A percentile compares a stretch with the other conserved stretches of the same genome.
phyloP scores from a whole-genome alignment of 2,329 filamentous ascomycete species.

The Sclerotinia spermophila region DNA sequence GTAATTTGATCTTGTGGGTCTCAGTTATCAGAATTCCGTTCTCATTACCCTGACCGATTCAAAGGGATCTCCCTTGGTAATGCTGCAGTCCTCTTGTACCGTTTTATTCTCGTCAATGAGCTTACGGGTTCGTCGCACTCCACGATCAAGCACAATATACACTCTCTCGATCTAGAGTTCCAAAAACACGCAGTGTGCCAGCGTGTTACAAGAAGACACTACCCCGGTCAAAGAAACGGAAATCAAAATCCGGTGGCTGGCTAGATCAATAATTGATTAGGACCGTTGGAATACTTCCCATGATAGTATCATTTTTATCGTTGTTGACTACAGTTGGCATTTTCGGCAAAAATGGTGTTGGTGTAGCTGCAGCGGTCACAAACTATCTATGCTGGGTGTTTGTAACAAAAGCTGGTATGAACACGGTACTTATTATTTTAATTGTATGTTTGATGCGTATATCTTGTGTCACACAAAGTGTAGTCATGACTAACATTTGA shows the following conservation, averaged over 20 bases:
- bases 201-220: not conserved
- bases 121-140: not conserved
- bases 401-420: slow-evolving; percentile 22
- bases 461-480: slow-evolving; percentile 25
- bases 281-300: slow-evolving; percentile 23
- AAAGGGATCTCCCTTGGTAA: not conserved
- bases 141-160: not conserved
- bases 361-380: slow-evolving; percentile 21
- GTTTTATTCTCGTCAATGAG: not conserved
- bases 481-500: not conserved
- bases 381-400: slow-evolving; percentile 25
- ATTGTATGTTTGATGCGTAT: slow-evolving; percentile 15
- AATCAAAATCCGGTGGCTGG: slow-evolving; percentile 8
- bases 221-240: not conserved
- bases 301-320: slow-evolving; percentile 24
- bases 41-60: not conserved
- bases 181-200: not conserved
- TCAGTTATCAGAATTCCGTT: not conserved
- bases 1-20: not conserved
- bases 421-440: slow-evolving; percentile 21
- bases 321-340: slow-evolving; percentile 24
- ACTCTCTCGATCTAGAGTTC: not conserved
- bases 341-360: slow-evolving; percentile 20
- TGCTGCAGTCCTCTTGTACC: not conserved
- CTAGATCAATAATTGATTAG: slow-evolving; percentile 19